Evolutionary conservation across 345 rosid genomes (phyloP), one percentile per base, ranked within the genome.

Genomic region (Hibiscus tridactylites): DNA sequence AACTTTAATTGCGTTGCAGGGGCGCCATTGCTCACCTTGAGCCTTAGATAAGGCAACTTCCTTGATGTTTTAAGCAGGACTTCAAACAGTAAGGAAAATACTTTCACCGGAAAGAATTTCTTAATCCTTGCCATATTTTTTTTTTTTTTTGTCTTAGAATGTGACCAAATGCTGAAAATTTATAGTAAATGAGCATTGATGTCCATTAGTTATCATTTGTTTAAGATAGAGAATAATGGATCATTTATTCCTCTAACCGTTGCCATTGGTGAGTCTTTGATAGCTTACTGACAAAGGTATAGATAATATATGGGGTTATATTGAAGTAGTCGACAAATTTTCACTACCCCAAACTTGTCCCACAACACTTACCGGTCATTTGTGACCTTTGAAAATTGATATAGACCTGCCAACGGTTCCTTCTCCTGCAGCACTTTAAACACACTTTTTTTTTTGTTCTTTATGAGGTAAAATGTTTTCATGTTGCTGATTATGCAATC

Each of bases 41-140:
- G 63, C 15, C 57, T 59, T 16, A 50, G 37, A 24, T 64, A 17
- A 5, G 62, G 37, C 50, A 68, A 52, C 26, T 26, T 73, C 47
- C 8, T 62, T 75, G 33, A 50, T 60, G 56, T 17, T 58, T 57
- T 67, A 8, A 35, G 59, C 3, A 69, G 60, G 70, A 70, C 33
- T 65, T 70, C 71, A 37, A 60, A 59, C 33, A 76, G 52, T 15
- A 44, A 44, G 13, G 47, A 19, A 28, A 70, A 10, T 17, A 24
- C 24, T 49, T 60, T 70, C 21, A 21, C 61, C 10, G 61, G 39
- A 39, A 72, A 39, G 13, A 17, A 62, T 74, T 56, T 79, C 49
- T 46, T 66, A 16, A 77, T 68, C 71, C 56, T 75, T 6, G 56
- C 17, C 72, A 69, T 69, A 6, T n/a, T n/a, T 28, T 0, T 0